Base-by-base conservation (phyloP, 1,284 basidiomycete genomes). In the Marasmius tenuissimus region DNA sequence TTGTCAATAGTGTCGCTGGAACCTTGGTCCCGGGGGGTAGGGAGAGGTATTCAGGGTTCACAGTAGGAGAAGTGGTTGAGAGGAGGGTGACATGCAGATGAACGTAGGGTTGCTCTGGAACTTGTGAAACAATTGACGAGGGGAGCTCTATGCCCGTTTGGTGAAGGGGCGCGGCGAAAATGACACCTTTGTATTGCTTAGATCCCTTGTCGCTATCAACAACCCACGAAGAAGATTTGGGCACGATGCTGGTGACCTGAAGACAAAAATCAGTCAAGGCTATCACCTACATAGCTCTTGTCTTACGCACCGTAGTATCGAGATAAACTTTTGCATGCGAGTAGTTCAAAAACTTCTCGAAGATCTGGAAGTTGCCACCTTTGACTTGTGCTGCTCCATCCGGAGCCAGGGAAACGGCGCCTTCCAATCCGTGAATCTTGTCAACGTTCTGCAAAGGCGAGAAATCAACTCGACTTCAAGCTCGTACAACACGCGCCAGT, bases 31-130 rank as follows among this genome's bases (percentile, higher is more conserved):
- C 73, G 0, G 77, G 65, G 5, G 80, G 69, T 20, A 89, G 76
- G 35, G 82, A 83, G 73, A 98, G 96, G 75, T 95, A 96, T 4
- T 77, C 75, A 0, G 93, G 80, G 64, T 86, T 81, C 3, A 92
- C 83, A 3, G 75, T 75, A 2, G 85, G 74, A 1, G 88, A 80
- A 3, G 86, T 89, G 1, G 97, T 98, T 12, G 90, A 84, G 52
- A 98, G 79, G 16, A 97, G 83, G 7, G 97, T 97, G 56, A 97
- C 95, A 71, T 97, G 92, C 4, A 98, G 85, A 63, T 83, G 85
- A 35, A 96, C 85, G 70, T 97, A 98, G 12, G 87, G 84, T 66
- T 91, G 88, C 20, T 77, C 69, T 1, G 89, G 88, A 37, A 94
- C 82, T 51, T 79, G 77, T 18, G 80, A 69, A 1, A 80, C 70